Base-by-base conservation (phyloP, 352 stramenopile species). In the Phytopythium helicoides region DNA sequence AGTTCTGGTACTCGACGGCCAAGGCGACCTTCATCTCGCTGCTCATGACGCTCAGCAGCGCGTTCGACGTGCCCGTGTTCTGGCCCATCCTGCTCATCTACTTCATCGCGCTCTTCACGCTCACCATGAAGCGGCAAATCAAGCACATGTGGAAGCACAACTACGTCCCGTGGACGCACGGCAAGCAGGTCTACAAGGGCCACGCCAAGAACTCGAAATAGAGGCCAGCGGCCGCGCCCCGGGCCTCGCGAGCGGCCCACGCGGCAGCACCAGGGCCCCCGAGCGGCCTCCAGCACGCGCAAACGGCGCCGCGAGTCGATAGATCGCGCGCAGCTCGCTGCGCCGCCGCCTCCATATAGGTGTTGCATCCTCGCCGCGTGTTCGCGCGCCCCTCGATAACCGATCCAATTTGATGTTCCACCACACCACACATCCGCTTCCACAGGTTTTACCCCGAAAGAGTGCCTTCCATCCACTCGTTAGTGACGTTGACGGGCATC, bases 81-180 rank as follows among this genome's bases (percentile, higher is more conserved):
- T 99, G 97, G 97, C 97, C 97, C 18, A 99, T 99, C 64, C 67
- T 99, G 54, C 73, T 99, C 25, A 81, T 99, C 57, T 99, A 99
- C 84, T 99, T 99, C 72, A 95, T 98, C 64, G 85, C 97, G 48
- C 83, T 99, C 16, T 99, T 99, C 66, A 92, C 97, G 73, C 86
- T 99, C 63, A 99, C 97, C 18, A 99, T 99, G 96, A 99, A 99
- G 81, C 87, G 95, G 66, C 96, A 99, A 84, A 98, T 99, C 75
- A 94, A 97, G 71, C 97, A 99, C 77, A 99, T 99, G 97, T 98
- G 98, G 84, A 99, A 99, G 78, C 94, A 99, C 82, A 98, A 98
- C 68, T 99, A 99, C 71, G 95, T 99, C 8, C 96, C 96, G 19
- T 98, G 97, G 79, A 95, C 75, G 64, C 96, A 94, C 62, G 96